phyloP scores from a whole-genome alignment of 768 basidiomycete genomes.

The Imleria badia region DNA sequence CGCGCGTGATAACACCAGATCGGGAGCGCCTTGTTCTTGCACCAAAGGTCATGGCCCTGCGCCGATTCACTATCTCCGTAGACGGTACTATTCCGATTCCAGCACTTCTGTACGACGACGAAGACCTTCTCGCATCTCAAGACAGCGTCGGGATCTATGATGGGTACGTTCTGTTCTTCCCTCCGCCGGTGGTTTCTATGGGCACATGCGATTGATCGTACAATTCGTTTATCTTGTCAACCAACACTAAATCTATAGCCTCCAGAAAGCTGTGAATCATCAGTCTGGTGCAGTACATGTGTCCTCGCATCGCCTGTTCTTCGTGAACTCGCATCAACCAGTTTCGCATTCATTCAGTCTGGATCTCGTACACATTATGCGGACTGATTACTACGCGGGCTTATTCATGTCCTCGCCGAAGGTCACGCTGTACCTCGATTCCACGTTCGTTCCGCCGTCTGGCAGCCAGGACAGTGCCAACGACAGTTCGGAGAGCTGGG shows the following conservation, averaged over 20 bases:
- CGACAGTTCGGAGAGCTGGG: constrained; percentile 61
- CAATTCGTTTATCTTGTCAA: constrained; percentile 25
- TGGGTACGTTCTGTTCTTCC: constrained; percentile 55
- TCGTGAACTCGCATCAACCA: constrained; percentile 56
- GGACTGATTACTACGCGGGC: constrained; percentile 88
- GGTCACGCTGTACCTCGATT: constrained; percentile 70
- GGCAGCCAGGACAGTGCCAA: constrained; percentile 30
- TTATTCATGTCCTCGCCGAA: constrained; percentile 90
- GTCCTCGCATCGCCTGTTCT: constrained; percentile 85
- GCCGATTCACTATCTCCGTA: constrained; percentile 52
- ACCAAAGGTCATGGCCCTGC: constrained; percentile 46
- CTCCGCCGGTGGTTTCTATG: constrained; percentile 10
- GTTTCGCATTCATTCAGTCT: constrained; percentile 63
- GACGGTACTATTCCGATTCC: constrained; percentile 79
- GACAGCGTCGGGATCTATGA: constrained; percentile 89
- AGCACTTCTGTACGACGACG: constrained; percentile 78
- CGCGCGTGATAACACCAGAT: constrained; percentile 2
- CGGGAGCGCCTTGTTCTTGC: constrained; percentile 1
- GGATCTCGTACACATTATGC: constrained; percentile 59
- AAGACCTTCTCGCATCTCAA: constrained; percentile 70
- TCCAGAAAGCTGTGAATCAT: constrained; percentile 78
- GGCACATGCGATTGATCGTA: constrained; percentile 19
- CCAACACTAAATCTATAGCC: constrained; percentile 46
- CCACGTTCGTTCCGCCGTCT: constrained; percentile 23
- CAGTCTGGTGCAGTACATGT: constrained; percentile 72